Conservation (phyloP, 352 stramenopile species). For the Phytophthora pistaciae region DNA sequence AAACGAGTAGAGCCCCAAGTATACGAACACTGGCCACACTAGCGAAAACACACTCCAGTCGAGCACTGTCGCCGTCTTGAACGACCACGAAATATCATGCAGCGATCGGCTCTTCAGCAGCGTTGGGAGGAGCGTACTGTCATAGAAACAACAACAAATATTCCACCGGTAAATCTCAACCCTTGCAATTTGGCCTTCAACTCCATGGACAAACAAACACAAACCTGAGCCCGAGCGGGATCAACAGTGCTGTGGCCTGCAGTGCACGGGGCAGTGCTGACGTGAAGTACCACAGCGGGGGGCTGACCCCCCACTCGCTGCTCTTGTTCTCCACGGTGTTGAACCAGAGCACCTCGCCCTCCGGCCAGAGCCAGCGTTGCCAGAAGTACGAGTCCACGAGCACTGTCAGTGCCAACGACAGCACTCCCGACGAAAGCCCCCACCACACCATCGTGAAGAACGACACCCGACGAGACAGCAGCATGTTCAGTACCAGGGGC, state of each 20-base stretch:
- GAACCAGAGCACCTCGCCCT: constrained; percentile 98
- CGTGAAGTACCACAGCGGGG: constrained; percentile 97
- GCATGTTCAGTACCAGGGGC: constrained; percentile 92
- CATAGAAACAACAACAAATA: background rate
- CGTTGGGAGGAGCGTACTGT: constrained; percentile 55
- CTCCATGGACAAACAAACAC: background rate
- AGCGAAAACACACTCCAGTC: constrained; percentile 64
- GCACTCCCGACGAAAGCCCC: constrained; percentile 80
- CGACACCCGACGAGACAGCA: constrained; percentile 74
- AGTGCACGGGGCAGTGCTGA: constrained; percentile 93
- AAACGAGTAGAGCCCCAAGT: constrained; percentile 96
- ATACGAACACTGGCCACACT: constrained; percentile 80
- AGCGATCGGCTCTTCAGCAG: constrained; percentile 53
- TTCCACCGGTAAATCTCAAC: background rate
- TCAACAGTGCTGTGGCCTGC: constrained; percentile 81
- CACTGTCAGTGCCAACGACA: constrained; percentile 87
- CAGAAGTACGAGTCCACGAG: constrained; percentile 96
- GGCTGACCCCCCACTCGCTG: constrained; percentile 96
- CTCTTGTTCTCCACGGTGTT: constrained; percentile 97
- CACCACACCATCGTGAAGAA: constrained; percentile 84
- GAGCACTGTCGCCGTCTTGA: constrained; percentile 53
- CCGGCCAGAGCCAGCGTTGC: constrained; percentile 96
- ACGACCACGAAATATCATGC: constrained; percentile 42
- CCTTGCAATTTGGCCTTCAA: background rate
- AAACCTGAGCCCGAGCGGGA: constrained; percentile 86